Evolutionary conservation across 306 rosid species (phyloP).

Genomic region (Dryas alaskensis): DNA sequence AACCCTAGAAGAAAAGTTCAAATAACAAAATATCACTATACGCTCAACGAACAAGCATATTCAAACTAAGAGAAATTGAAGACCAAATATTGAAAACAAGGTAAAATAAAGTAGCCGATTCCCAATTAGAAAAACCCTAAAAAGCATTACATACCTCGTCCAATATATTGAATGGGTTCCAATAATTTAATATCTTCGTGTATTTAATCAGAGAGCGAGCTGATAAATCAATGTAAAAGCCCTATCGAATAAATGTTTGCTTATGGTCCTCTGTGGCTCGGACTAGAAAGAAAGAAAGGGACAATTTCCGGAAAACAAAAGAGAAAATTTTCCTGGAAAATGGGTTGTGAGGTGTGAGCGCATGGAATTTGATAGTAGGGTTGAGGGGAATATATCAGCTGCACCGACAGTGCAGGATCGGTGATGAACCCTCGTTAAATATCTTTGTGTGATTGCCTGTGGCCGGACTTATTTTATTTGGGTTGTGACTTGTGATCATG

Average conservation of each 20-base stretch:
- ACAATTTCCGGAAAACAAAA: not conserved
- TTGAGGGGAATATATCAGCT: not conserved
- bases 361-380: constrained; percentile 20
- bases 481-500: not conserved
- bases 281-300: not conserved
- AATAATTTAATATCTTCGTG: not conserved
- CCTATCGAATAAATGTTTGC: constrained; percentile 11
- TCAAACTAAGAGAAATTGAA: not conserved
- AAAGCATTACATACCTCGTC: constrained; percentile 12
- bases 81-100: not conserved
- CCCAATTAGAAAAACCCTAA: not conserved
- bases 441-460: not conserved
- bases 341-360: not conserved
- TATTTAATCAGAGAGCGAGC: not conserved
- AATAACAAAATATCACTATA: not conserved
- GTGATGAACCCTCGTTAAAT: not conserved
- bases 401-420: constrained; percentile 4
- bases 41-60: not conserved
- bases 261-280: not conserved
- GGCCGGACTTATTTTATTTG: not conserved
- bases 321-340: not conserved
- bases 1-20: not conserved
- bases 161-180: not conserved
- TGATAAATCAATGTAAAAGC: not conserved
- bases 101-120: not conserved